Percentiles rank a stretch among this genome's conserved stretches.
These are phyloP conservation scores for Petunia secreta DNA, from an alignment of 257 asterid species.

Conservation along the genomic window DNA sequence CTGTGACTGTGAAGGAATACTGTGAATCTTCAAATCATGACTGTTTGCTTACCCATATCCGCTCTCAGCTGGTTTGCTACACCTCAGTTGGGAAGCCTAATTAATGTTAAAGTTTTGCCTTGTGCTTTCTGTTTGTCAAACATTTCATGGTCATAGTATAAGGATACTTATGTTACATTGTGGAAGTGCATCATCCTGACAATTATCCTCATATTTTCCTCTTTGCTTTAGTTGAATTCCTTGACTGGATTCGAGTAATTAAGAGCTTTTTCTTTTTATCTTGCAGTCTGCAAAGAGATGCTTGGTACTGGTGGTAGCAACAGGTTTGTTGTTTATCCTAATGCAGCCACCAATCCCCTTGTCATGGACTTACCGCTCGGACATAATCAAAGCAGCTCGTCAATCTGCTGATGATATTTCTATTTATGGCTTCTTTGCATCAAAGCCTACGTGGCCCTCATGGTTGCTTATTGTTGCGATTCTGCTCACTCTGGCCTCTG, in stretches of 20 bases:
- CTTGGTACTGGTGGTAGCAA: slow-evolving; percentile 82
- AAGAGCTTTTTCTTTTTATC: slow-evolving; percentile 18
- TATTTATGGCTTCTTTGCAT: slow-evolving; percentile 88
- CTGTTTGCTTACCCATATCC: slow-evolving; percentile 5
- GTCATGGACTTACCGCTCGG: slow-evolving; percentile 83
- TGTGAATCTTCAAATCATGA: slow-evolving; percentile 13
- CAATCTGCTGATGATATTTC: slow-evolving; percentile 92
- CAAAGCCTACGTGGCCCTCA: slow-evolving; percentile 94
- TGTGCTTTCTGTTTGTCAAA: neutral
- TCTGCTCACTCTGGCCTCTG: slow-evolving; percentile 89
- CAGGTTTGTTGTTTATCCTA: slow-evolving; percentile 76
- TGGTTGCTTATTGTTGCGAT: slow-evolving; percentile 92
- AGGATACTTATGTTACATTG: neutral
- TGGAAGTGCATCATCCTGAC: slow-evolving; percentile 7
- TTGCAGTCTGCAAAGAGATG: slow-evolving; percentile 91
- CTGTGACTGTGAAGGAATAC: neutral
- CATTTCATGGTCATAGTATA: slow-evolving; percentile 18
- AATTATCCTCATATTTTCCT: neutral
- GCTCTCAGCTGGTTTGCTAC: slow-evolving; percentile 10
- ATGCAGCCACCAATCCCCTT: slow-evolving; percentile 96
- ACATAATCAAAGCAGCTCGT: slow-evolving; percentile 76
- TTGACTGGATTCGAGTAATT: slow-evolving; percentile 23
- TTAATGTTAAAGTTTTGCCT: neutral
- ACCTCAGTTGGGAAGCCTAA: neutral
- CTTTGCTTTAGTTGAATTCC: neutral